Evolutionary conservation across 2,329 filamentous ascomycete genomes (phyloP), one percentile per base, ranked within the genome.

Genomic region (Diaporthe vexans): DNA sequence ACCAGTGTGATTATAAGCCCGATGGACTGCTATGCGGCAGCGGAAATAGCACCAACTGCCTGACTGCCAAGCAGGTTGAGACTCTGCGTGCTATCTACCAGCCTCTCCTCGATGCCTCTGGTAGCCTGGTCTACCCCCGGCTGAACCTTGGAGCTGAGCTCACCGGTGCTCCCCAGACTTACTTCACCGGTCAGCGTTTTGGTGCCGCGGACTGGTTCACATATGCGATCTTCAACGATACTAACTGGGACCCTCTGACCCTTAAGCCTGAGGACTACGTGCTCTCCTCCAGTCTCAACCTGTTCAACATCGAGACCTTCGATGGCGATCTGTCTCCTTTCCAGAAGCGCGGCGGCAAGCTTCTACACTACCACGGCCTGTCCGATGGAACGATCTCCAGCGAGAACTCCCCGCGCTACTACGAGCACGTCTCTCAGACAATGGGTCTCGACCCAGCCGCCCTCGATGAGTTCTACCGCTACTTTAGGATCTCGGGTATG

Each of bases 401-500:
- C 19, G 82, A 84, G 19, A 87, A 85, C 77, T 85, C 83, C 10
- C 82, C 84, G 19, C 79, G 84, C 15, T 88, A 88, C 82, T 88
- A 88, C 79, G 81, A 87, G 67, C 82, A 87, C 67, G 85, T 88
- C 8, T 79, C 81, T 4, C 21, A 79, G 35, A 86, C 84, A 0
- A 87, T 88, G 85, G 77, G 77, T 5, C 77, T 82, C 0, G 75
- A 79, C 0, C 71, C 79, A 1, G 54, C 75, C 0, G 74, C 83
- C 70, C 78, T 87, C 1, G 85, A 87, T 73, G 77, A 80, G 1
- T 87, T 86, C 74, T 87, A 88, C 77, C 84, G 88, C 71, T 86
- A 84, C 79, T 90, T 91, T 82, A 83, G 83, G 43, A 84, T 90
- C 76, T 85, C 84, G 15, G 88, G 88, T 6, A 87, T 89, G 82